phyloP scores from a whole-genome alignment of 805 yeast species.

The Priceomyces castillae region DNA sequence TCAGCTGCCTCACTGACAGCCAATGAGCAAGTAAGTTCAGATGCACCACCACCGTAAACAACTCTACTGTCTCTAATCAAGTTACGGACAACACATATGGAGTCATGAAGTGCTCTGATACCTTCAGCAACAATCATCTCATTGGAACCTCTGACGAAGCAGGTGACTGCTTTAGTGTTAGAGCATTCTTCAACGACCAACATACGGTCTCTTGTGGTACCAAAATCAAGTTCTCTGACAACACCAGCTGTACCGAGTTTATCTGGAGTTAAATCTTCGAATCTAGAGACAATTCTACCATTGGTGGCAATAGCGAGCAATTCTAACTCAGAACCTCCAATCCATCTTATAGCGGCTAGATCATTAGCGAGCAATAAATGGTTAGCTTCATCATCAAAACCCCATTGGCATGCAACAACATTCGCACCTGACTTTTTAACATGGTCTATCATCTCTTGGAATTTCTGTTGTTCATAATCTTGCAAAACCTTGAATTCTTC shows the following conservation, averaged over 20 bases:
- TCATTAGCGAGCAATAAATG: slow-evolving; percentile 84
- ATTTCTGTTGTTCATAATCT: slow-evolving; percentile 86
- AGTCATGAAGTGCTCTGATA: slow-evolving; percentile 92
- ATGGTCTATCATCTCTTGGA: slow-evolving; percentile 81
- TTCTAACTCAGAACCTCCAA: slow-evolving; percentile 96
- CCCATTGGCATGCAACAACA: slow-evolving; percentile 98
- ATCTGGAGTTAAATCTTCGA: slow-evolving; percentile 79
- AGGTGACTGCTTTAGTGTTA: slow-evolving; percentile 84
- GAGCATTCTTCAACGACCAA: slow-evolving; percentile 88
- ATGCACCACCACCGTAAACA: slow-evolving; percentile 99
- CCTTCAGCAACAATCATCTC: slow-evolving; percentile 98
- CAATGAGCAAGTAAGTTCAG: slow-evolving; percentile 90
- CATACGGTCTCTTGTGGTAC: slow-evolving; percentile 96
- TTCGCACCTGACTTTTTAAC: slow-evolving; percentile 93
- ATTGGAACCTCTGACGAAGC: slow-evolving; percentile 92
- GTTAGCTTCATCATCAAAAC: slow-evolving; percentile 98
- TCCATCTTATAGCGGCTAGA: slow-evolving; percentile 97
- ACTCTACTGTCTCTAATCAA: slow-evolving; percentile 87
- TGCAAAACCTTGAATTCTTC: slow-evolving; percentile 92
- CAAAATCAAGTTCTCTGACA: slow-evolving; percentile 86
- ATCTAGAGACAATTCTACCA: slow-evolving; percentile 95
- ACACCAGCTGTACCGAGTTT: slow-evolving; percentile 88
- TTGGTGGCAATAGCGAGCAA: slow-evolving; percentile 95
- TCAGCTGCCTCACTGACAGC: slow-evolving; percentile 92
- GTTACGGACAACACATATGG: slow-evolving; percentile 96